Base-by-base conservation (phyloP, 495 filamentous ascomycete species). In the Penicillium tannophilum region DNA sequence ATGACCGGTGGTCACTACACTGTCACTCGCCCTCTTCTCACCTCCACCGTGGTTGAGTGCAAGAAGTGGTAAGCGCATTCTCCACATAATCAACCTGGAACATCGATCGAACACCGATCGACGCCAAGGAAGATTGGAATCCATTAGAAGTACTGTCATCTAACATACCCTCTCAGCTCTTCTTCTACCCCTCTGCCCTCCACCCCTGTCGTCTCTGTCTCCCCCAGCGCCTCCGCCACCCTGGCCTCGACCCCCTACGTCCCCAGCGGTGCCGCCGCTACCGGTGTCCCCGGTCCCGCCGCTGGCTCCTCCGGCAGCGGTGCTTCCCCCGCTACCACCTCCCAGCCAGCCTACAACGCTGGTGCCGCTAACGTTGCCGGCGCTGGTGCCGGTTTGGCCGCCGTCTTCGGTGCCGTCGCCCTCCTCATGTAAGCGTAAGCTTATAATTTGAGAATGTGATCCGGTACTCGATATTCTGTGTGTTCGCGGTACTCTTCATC, bases 351-450 rank as follows among this genome's bases (percentile, higher is more conserved):
- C 63, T 79, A 69, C 73, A 78, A 76, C 55, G 73, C 73, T 44
- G 92, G 70, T 72, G 72, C 74, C 60, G 62, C 67, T 33, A 76
- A 83, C 64, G 73, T 69, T 42, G 73, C 70, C 69, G 74, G 88
- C 64, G 86, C 86, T 56, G 87, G 87, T 66, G 87, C 82, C 64
- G 86, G 79, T 74, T 85, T 92, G 60, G 90, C 86, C 64, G 87
- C 83, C 76, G 76, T 92, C 66, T 83, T 92, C 76, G 91, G 86
- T 76, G 70, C 87, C 63, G 88, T 83, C 67, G 90, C 88, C 69
- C 83, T 85, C 76, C 67, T 89, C 69, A 84, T 92, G 81, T 93
- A 93, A 79, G 49, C 44, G 33, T 58, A 19, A 64, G 58, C 41
- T 31, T 52, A 11, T 16, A 48, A 2, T 23, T 23, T 35, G 24